Conservation (phyloP, 352 stramenopile species). For the Globisporangium yorkense region DNA sequence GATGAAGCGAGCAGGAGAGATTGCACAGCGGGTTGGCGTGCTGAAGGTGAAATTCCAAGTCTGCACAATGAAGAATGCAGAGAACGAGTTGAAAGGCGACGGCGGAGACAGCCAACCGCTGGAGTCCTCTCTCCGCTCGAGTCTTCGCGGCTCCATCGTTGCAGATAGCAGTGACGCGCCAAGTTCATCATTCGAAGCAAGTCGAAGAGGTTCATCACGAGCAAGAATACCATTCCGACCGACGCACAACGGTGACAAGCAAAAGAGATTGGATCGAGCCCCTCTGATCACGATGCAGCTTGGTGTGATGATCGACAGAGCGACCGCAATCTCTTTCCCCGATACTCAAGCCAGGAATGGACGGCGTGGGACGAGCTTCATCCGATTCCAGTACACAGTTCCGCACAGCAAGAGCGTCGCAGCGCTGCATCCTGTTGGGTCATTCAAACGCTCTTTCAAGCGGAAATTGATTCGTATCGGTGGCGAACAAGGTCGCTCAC, state of each 20-base stretch:
- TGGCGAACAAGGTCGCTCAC: not conserved
- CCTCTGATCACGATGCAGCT: constrained; percentile 4
- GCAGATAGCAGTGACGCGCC: not conserved
- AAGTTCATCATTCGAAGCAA: not conserved
- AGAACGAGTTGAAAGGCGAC: not conserved
- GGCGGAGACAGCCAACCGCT: not conserved
- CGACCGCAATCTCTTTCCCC: not conserved
- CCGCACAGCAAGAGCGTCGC: not conserved
- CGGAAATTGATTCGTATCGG: constrained; percentile 19
- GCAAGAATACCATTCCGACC: not conserved
- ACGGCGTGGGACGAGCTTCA: not conserved
- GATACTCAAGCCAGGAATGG: not conserved
- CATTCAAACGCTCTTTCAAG: constrained; percentile 20
- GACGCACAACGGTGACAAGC: not conserved
- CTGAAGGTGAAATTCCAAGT: constrained; percentile 23
- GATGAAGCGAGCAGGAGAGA: constrained; percentile 6
- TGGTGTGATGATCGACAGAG: constrained; percentile 12
- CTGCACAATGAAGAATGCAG: not conserved
- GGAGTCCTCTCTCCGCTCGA: not conserved
- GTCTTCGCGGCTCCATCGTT: not conserved
- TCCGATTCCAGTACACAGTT: constrained; percentile 12
- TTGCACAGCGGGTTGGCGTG: constrained; percentile 10
- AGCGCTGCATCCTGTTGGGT: not conserved
- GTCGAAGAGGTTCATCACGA: not conserved
- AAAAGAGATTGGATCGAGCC: not conserved